Evolutionary conservation across 352 stramenopile genomes (phyloP).

Genomic region (Globisporangium megalacanthum): DNA sequence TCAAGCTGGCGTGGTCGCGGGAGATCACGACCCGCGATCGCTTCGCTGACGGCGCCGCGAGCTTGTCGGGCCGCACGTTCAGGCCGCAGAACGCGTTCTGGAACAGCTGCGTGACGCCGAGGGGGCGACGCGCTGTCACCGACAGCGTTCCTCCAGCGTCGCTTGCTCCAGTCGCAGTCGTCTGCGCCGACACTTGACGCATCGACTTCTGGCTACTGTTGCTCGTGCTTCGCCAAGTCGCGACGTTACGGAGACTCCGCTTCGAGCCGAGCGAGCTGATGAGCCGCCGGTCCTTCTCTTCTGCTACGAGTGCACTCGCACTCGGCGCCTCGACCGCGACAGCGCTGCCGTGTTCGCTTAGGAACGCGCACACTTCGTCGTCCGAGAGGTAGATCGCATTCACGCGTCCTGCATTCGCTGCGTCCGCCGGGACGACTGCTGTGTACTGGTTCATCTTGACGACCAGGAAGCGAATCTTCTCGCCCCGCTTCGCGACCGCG

Average conservation of each 20-base stretch:
- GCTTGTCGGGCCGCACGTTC: conserved; percentile 26
- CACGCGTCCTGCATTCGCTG: conserved; percentile 20
- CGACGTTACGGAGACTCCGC: conserved; percentile 5
- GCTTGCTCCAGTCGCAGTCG: too few relatives aligned
- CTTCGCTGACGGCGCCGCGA: conserved; percentile 30
- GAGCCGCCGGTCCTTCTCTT: neutral
- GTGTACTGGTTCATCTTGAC: conserved; percentile 54
- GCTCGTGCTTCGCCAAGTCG: conserved; percentile 18
- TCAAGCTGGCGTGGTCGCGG: conserved; percentile 35
- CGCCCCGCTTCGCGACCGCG: conserved; percentile 41
- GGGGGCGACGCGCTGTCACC: conserved; percentile 1
- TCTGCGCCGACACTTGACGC: conserved; percentile 12
- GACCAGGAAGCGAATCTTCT: conserved; percentile 47
- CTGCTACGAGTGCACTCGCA: neutral
- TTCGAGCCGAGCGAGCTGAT: neutral
- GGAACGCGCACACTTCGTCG: conserved; percentile 33
- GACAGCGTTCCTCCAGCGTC: neutral
- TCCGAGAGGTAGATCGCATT: conserved; percentile 59
- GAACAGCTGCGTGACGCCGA: conserved; percentile 26
- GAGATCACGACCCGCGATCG: conserved; percentile 32
- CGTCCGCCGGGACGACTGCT: conserved; percentile 29
- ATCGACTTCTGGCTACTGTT: conserved; percentile 21
- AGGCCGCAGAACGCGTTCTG: conserved; percentile 43
- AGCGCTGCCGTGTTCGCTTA: conserved; percentile 9
- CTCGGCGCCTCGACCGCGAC: neutral